Evolutionary conservation across 495 filamentous ascomycete genomes (phyloP), one percentile per base, ranked within the genome.

Genomic region (Penicillium psychrofluorescens): DNA sequence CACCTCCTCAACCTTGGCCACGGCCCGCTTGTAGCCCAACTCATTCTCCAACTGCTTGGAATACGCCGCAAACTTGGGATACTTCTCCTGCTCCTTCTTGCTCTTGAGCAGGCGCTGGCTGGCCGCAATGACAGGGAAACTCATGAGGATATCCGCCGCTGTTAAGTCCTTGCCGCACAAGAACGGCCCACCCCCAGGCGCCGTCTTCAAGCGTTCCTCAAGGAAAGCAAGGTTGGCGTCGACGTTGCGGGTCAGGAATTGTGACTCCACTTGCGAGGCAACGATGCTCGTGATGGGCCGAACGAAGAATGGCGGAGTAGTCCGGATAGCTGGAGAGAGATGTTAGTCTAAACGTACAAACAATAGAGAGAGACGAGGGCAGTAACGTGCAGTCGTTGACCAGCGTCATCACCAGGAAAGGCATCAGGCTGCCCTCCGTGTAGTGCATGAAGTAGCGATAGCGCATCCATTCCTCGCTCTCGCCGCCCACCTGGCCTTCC

Each of bases 381-480:
- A 14, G 4, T 11, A 29, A 67, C 78, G 55, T 68, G 83, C 80
- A 59, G 31, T 74, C 60, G 30, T 81, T 61, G 29, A 89, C 53
- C 15, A 88, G 46, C 10, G 65, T 61, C 40, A 85, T 64, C 10
- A 89, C 57, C 51, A 88, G 43, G 45, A 78, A 75, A 3, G 77
- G 67, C 87, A 92, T 91, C 48, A 94, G 60, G 49, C 71, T 83
- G 15, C 87, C 87, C 62, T 96, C 90, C 8, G 77, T 71, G 63
- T 89, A 95, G 59, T 95, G 85, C 73, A 94, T 76, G 46, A 75
- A 80, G 64, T 86, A 86, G 53, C 85, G 77, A 65, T 83, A 86
- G 29, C 85, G 74, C 61, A 85, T 62, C 84, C 85, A 91, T 51
- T 76, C 71, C 64, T 88, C 85, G 2, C 76, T 84, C 71, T 90